Base-by-base conservation (phyloP, 192 early-diverging fungal species). In the Umbelopsis isabellina region DNA sequence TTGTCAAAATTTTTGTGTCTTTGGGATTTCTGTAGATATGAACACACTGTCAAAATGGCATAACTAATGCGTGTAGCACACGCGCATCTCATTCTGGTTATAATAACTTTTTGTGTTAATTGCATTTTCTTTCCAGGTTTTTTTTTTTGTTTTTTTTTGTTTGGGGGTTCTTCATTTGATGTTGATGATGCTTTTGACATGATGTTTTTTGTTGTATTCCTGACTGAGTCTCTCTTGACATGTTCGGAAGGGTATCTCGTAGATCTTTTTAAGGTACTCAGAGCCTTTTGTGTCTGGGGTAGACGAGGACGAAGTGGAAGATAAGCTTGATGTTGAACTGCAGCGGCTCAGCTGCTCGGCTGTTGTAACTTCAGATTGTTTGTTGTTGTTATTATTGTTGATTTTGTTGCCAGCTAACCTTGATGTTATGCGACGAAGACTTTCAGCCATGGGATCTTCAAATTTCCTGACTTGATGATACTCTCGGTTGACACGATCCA, bases 401-500 rank as follows among this genome's bases (percentile, higher is more conserved):
- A 30, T 30, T 30, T 61, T 61, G 33, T 30, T 61, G 18, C 33
- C 55, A 35, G 55, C 55, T 30, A 61, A 35, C 27, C 55, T 25
- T 35, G 27, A 30, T 20, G 65, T 53, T 20, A 79, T 37, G 16
- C 82, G 75, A 22, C 70, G 52, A 11, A 83, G 50, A 41, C 77
- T 79, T 48, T 79, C 77, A 18, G 67, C n/a, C 37, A 82, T 53
- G 22, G 82, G 82, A 70, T 82, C 77, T 45, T 78, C 30, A 58
- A 68, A 82, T 37, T 69, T 46, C 69, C 52, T 45, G 15, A 82
- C 52, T 15, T 47, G 77, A 22, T 52, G 48, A 65, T 83, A 79
- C 72, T 83, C 82, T 47, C 82, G 65, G 48, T 77, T 79, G 12
- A 83, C 75, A 49, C 82, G 71, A 35, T 81, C 77, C 44, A 79